Percentiles rank a stretch among this genome's conserved stretches.
These are phyloP conservation scores for Leucogyrophana mollusca DNA, from an alignment of 768 basidiomycete genomes.

Conservation along the genomic window DNA sequence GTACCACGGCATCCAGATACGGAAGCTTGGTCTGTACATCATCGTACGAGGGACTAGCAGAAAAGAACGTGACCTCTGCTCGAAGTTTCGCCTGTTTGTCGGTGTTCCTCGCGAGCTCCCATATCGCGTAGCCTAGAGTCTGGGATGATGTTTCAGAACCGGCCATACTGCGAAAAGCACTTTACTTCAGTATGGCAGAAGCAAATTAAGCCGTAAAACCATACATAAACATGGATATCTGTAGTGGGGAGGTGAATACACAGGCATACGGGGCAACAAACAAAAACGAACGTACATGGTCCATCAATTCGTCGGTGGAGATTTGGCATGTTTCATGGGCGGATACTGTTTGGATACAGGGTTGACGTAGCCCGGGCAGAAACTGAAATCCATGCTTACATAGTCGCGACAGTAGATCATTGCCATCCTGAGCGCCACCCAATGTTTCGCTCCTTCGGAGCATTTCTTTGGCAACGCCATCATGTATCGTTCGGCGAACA, in stretches of 20 bases:
- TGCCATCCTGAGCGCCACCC: conserved; percentile 8
- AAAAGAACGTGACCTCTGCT: conserved; percentile 32
- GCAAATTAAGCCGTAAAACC: not conserved
- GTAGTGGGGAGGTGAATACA: not conserved
- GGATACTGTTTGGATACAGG: conserved; percentile 20
- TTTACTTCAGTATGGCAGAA: not conserved
- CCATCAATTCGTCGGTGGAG: conserved; percentile 17
- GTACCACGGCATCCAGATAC: conserved; percentile 41
- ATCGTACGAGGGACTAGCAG: conserved; percentile 34
- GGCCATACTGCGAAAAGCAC: conserved; percentile 27
- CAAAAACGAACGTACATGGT: conserved; percentile 8
- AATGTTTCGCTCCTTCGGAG: conserved; percentile 17
- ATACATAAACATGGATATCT: conserved; percentile 35
- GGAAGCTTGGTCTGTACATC: conserved; percentile 34
- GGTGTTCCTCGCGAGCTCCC: conserved; percentile 37
- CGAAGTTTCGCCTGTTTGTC: conserved; percentile 37
- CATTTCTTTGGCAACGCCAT: conserved; percentile 9
- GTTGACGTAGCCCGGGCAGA: not conserved
- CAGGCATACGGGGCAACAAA: not conserved
- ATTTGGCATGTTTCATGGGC: conserved; percentile 21
- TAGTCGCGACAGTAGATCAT: conserved; percentile 8
- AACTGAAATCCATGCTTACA: conserved; percentile 10
- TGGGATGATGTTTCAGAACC: conserved; percentile 43
- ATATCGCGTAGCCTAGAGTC: conserved; percentile 36
- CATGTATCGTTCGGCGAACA: conserved; percentile 13